Evolutionary conservation across 129 eudicot species (phyloP), one percentile per base, ranked within the genome.

Genomic region (Heracleum sosnowskyi): DNA sequence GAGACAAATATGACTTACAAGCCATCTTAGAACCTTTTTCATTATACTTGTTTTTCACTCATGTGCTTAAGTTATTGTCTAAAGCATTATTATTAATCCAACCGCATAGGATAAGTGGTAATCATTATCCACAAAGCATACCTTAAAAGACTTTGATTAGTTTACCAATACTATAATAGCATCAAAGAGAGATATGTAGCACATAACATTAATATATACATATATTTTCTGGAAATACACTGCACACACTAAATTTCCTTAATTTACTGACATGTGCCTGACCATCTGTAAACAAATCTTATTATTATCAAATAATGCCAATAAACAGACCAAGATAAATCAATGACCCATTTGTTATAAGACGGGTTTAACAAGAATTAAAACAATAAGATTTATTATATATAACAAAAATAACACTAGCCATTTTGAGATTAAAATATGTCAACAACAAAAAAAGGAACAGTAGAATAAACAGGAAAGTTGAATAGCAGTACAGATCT

Each of bases 21-120:
- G 46, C 70, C 69, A 40, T 70, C 51, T 78, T 82, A 57, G 70
- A 28, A 73, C 79, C 86, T 87, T 86, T 64, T 53, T 75, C 51
- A 85, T 85, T 78, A 41, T 89, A 83, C 80, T 81, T 47, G 80
- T 41, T 79, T 83, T 80, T 78, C 51, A 85, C 85, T 83, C 83
- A 42, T 79, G 76, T 83, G 77, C 79, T 74, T 55, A 81, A 75
- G 81, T 57, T 55, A 79, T 81, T 57, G 26, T 60, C 83, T 72
- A 83, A 47, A 37, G 77, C 62, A 44, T 44, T 77, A 76, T 66
- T 36, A 78, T 76, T 60, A 69, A 75, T 40, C 79, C 49, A 82
- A 78, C 76, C 78, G 44, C 79, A 80, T 74, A 63, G 79, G 44
- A 10, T 51, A 85, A 71, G 9, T 49, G 36, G 66, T 76, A 55